phyloP scores from a whole-genome alignment of 2,329 filamentous ascomycete species.

The Penicillium sp. region DNA sequence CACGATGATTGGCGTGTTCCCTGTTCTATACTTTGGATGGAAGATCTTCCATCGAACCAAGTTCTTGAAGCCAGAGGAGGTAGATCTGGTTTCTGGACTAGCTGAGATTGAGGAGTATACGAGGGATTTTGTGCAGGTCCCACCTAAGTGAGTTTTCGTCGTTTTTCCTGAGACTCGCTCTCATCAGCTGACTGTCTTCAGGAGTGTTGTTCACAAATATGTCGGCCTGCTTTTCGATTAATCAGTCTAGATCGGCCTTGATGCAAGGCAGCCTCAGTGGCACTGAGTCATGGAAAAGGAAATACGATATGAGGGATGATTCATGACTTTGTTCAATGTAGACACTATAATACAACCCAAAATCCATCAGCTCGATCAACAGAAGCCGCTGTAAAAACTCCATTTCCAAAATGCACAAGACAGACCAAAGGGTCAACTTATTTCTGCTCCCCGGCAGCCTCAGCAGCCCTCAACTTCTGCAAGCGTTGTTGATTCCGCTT shows the following conservation, averaged over 20 bases:
- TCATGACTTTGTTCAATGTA: not conserved
- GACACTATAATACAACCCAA: not conserved
- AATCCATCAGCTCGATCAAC: slow-evolving; percentile 5
- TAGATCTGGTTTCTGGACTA: slow-evolving; percentile 65
- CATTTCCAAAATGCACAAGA: not conserved
- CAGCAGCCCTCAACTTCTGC: slow-evolving; percentile 54
- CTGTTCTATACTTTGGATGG: slow-evolving; percentile 70
- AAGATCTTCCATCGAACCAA: slow-evolving; percentile 70
- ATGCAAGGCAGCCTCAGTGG: not conserved
- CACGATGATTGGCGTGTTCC: slow-evolving; percentile 73
- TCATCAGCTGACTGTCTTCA: slow-evolving; percentile 19
- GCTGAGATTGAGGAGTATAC: slow-evolving; percentile 71
- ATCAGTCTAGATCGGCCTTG: not conserved
- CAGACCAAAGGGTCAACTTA: not conserved
- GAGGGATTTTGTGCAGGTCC: slow-evolving; percentile 59
- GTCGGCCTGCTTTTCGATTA: slow-evolving; percentile 29
- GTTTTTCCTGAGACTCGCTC: not conserved
- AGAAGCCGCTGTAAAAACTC: slow-evolving; percentile 4
- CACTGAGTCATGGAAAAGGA: not conserved
- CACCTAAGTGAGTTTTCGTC: slow-evolving; percentile 54
- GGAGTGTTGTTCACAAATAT: slow-evolving; percentile 31
- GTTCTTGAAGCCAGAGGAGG: slow-evolving; percentile 59
- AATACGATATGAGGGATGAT: not conserved
- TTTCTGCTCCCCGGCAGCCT: slow-evolving; percentile 10
- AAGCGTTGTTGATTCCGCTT: slow-evolving; percentile 69